A percentile compares a stretch with the other conserved stretches of the same genome.
These are phyloP conservation scores for Meyerozyma athensensis DNA, from an alignment of 1,139 yeast species.

Conservation along the genomic window DNA sequence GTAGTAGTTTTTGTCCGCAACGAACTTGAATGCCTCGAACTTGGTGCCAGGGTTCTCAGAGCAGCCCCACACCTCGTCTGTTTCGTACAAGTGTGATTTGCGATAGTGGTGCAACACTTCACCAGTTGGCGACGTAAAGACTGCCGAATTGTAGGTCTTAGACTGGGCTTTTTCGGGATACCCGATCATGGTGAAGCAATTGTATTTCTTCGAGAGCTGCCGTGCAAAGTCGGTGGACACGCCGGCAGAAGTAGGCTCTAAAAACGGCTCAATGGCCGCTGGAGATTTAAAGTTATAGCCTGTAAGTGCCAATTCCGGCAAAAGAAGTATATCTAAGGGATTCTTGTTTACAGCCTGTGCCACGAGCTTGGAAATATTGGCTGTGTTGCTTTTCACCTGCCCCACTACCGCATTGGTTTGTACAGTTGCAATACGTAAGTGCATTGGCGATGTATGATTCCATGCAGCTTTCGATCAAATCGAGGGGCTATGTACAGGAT, in stretches of 20 bases:
- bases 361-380: slow-evolving; percentile 28
- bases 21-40: slow-evolving; percentile 40
- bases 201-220: slow-evolving; percentile 42
- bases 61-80: slow-evolving; percentile 83
- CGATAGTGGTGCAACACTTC: slow-evolving; percentile 61
- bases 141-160: slow-evolving; percentile 66
- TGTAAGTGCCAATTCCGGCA: slow-evolving; percentile 83
- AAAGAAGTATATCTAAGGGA: slow-evolving; percentile 55
- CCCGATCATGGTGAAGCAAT: slow-evolving; percentile 74
- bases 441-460: slow-evolving; percentile 20
- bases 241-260: slow-evolving; percentile 37
- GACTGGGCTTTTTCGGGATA: slow-evolving; percentile 57
- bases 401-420: slow-evolving; percentile 70
- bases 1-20: slow-evolving; percentile 27
- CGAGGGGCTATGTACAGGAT: too few relatives aligned
- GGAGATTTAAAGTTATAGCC: slow-evolving; percentile 68
- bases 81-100: slow-evolving; percentile 70
- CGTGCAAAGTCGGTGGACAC: slow-evolving; percentile 55
- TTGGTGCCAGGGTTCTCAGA: slow-evolving; percentile 51
- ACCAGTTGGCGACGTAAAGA: slow-evolving; percentile 59
- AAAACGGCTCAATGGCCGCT: slow-evolving; percentile 53
- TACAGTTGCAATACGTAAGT: slow-evolving; percentile 55
- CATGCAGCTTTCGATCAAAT: too few relatives aligned
- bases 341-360: not conserved
- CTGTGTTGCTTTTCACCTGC: slow-evolving; percentile 48